These are phyloP conservation scores for Brassica incana DNA, from an alignment of 345 rosid genomes.

Conservation along the genomic window DNA sequence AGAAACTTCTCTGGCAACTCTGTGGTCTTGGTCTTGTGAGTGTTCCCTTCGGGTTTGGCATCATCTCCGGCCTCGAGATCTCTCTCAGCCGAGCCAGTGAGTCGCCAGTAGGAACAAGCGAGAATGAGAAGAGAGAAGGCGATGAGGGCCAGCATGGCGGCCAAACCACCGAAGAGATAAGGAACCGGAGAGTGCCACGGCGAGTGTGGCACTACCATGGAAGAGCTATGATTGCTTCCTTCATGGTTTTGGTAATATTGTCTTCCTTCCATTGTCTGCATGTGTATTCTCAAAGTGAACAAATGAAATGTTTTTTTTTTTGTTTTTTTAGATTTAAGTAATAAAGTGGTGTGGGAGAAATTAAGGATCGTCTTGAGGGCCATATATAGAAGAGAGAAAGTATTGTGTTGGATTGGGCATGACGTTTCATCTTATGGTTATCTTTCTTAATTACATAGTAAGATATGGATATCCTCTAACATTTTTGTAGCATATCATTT, in stretches of 20 bases:
- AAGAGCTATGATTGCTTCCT: slow-evolving; percentile 18
- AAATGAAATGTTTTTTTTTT: background rate
- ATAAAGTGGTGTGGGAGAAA: background rate
- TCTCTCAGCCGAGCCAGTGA: slow-evolving; percentile 45
- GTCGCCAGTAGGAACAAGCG: slow-evolving; percentile 85
- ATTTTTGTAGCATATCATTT: background rate
- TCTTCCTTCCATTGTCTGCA: slow-evolving; percentile 49
- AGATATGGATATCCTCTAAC: background rate
- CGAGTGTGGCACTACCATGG: slow-evolving; percentile 46
- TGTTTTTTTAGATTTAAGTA: background rate
- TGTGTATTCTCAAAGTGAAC: background rate
- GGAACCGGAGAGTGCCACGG: slow-evolving; percentile 96
- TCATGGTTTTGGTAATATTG: slow-evolving; percentile 25
- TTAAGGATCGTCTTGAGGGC: slow-evolving; percentile 2
- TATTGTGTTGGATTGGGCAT: slow-evolving; percentile 6
- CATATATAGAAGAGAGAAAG: slow-evolving; percentile 23
- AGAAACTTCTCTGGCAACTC: slow-evolving; percentile 61
- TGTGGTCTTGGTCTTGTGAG: slow-evolving; percentile 6
- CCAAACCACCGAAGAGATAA: slow-evolving; percentile 84
- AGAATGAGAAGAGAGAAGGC: slow-evolving; percentile 79
- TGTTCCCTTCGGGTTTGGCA: slow-evolving; percentile 26
- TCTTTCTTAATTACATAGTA: background rate
- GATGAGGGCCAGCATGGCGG: slow-evolving; percentile 84
- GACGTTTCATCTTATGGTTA: background rate
- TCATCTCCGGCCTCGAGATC: slow-evolving; percentile 72